Evolutionary conservation across 805 yeast genomes (phyloP).

Genomic region (Candida methanosorbosa): DNA sequence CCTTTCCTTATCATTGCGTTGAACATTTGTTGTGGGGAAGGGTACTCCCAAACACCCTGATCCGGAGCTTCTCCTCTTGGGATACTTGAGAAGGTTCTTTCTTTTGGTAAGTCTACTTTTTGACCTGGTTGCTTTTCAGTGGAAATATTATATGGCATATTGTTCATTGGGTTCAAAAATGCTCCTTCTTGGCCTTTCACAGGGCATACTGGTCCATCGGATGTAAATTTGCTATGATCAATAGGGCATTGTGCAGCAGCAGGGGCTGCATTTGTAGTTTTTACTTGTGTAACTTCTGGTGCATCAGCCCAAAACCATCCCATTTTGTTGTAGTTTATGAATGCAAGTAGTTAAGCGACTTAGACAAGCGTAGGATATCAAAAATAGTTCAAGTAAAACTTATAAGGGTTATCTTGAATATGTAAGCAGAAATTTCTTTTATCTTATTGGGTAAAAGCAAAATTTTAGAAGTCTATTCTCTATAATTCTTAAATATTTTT

Average conservation of each 20-base stretch:
- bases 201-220: constrained; percentile 30
- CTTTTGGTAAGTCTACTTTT: constrained; percentile 66
- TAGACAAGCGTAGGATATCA: too few relatives aligned
- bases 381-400: too few relatives aligned
- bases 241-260: constrained; percentile 15
- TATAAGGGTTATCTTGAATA: too few relatives aligned
- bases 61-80: constrained; percentile 66
- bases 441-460: too few relatives aligned
- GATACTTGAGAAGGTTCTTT: constrained; percentile 74
- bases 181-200: constrained; percentile 22
- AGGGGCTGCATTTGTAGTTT: neutral
- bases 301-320: constrained; percentile 86
- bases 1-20: constrained; percentile 96
- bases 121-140: constrained; percentile 73
- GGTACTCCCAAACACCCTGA: constrained; percentile 94
- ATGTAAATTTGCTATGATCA: constrained; percentile 12
- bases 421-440: too few relatives aligned
- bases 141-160: constrained; percentile 75
- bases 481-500: too few relatives aligned
- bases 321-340: constrained; percentile 45
- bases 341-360: too few relatives aligned
- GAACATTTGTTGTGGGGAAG: constrained; percentile 98
- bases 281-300: neutral
- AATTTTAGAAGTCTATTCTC: too few relatives aligned
- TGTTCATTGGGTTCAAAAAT: constrained; percentile 69